Evolutionary conservation across 2,329 filamentous ascomycete species (phyloP), one percentile per base, ranked within the genome.

Genomic region (Diplodia sapinea): DNA sequence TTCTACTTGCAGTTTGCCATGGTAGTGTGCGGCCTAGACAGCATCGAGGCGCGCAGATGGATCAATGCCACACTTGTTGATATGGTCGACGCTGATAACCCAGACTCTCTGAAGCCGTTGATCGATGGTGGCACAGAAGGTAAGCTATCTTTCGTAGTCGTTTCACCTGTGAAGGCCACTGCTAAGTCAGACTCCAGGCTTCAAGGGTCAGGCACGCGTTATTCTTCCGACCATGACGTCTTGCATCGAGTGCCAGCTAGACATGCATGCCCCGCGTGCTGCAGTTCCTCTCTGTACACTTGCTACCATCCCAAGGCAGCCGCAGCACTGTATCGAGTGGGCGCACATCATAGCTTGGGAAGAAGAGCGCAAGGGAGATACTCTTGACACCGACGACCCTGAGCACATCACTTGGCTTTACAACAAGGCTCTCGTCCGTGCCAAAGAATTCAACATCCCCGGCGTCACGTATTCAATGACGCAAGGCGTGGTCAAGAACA

Each of bases 321-420:
- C 95, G 0, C 94, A 98, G 78, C 95, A 99, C 81, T 99, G 95
- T 78, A 92, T 99, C 75, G 95, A 99, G 81, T 99, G 95, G 95
- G 96, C 95, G 0, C 94, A 98, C 78, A 91, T 98, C 75, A 97
- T 99, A 70, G 95, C 95, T 50, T 99, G 95, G 95, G 93, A 97
- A 70, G 87, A 84, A 73, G 80, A 85, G 74, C 80, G 84, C 65
- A 85, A 84, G 70, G 96, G 94, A 71, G 89, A 93, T 20, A 85
- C 87, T 43, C 89, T 99, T 57, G 95, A 99, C 80, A 97, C 93
- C 73, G 96, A 99, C 78, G 93, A 99, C 74, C 92, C 96, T 50
- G 93, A 96, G 76, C 95, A 99, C 79, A 95, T 99, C 75, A 91
- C 90, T n/a, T 99, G 95, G 95, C 86, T 99, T 4, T 98, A 92